Base-by-base conservation (phyloP, 1,284 basidiomycete genomes). In the Melampsora americana region DNA sequence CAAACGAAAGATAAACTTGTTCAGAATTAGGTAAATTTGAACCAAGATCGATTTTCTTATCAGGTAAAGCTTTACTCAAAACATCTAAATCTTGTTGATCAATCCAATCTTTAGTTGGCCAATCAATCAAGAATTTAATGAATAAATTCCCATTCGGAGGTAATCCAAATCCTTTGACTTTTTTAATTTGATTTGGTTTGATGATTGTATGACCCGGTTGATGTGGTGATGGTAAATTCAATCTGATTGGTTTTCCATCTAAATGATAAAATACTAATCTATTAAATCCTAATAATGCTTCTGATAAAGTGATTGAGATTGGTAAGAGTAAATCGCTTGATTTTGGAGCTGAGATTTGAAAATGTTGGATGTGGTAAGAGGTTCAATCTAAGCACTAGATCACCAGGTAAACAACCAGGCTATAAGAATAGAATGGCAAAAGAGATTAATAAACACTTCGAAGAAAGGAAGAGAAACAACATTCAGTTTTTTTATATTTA, bases 251-350 rank as follows among this genome's bases (percentile, higher is more conserved):
- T 18, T 92, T 88, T 1, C 93, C 93, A 82, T 97, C 93, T 32
- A 97, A 86, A 82, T 97, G 93, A 16, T 89, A 91, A 74, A 96
- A 84, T 23, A 95, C 84, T 78, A 95, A 89, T 26, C 93, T 88
- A 70, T 89, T 90, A 84, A 97, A 93, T 20, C 93, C 93, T 64
- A 95, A 87, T 12, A 97, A 86, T 2, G 93, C 91, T 83, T 97
- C 94, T 6, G 93, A 94, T n/a, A 96, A 85, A 0, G 91, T 92
- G 77, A 97, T 89, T 53, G 82, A 80, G 11, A 84, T 79, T 14
- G 80, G 80, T 1, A 81, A 80, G 20, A 77, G 68, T 14, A 85
- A 81, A 69, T 81, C 80, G 11, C 74, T 65, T 62, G 73, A 77
- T 28, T 65, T 69, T 16, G 72, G 69, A 87, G 88, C 48, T 6